Percentiles rank a stretch among this genome's conserved stretches.
These are phyloP conservation scores for Rusavskia elegans DNA, from an alignment of 495 filamentous ascomycete genomes.

Conservation along the genomic window DNA sequence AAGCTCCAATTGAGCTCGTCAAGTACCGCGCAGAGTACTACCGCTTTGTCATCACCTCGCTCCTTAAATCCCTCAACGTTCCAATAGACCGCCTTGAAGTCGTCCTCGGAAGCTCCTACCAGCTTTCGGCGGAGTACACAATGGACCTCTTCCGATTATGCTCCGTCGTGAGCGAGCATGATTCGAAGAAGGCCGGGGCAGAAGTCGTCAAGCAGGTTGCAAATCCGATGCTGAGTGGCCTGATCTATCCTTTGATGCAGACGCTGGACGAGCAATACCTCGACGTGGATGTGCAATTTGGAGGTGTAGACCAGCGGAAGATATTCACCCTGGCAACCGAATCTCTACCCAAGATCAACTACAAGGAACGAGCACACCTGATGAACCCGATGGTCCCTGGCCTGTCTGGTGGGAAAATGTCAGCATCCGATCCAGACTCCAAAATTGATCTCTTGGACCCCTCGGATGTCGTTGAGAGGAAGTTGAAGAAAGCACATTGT, in stretches of 20 bases:
- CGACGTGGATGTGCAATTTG: slow-evolving; percentile 63
- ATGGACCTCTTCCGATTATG: slow-evolving; percentile 60
- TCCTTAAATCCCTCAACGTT: slow-evolving; percentile 56
- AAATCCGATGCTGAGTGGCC: slow-evolving; percentile 56
- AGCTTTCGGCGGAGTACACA: slow-evolving; percentile 43
- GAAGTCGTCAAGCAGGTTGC: slow-evolving; percentile 86
- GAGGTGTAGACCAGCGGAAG: slow-evolving; percentile 72
- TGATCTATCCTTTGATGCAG: slow-evolving; percentile 84
- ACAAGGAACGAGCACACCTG: slow-evolving; percentile 61
- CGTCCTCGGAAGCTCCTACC: slow-evolving; percentile 73
- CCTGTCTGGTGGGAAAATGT: slow-evolving; percentile 71
- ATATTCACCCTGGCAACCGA: slow-evolving; percentile 72
- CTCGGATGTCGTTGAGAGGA: slow-evolving; percentile 52
- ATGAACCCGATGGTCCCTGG: slow-evolving; percentile 89
- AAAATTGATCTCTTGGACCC: slow-evolving; percentile 88
- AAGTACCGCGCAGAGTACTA: slow-evolving; percentile 63
- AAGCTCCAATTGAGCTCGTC: slow-evolving; percentile 64
- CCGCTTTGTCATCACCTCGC: slow-evolving; percentile 41
- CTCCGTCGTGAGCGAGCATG: slow-evolving; percentile 42
- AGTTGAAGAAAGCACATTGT: slow-evolving; percentile 69
- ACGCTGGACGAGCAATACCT: slow-evolving; percentile 85
- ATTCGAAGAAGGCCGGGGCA: slow-evolving; percentile 73
- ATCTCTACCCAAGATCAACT: slow-evolving; percentile 53
- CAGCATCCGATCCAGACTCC: slow-evolving; percentile 42
- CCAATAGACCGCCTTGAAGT: slow-evolving; percentile 67